These are phyloP conservation scores for Senecio squalidus DNA, from an alignment of 140 eudicot genomes.

Conservation along the genomic window DNA sequence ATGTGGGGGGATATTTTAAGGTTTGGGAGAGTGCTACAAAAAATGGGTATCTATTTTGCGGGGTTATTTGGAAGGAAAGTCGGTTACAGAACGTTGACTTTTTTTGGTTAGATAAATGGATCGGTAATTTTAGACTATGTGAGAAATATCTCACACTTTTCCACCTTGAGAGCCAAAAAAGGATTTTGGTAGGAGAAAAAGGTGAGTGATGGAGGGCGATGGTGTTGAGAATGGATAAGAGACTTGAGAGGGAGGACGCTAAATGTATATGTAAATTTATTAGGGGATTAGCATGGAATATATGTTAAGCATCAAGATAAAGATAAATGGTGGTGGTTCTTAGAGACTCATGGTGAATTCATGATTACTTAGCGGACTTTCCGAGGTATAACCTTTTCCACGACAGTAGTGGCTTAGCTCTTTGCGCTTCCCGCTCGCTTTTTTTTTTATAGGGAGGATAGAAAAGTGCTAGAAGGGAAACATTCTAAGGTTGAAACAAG, in stretches of 20 bases:
- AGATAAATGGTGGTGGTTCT: not conserved
- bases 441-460: too few species aligned
- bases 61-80: not conserved
- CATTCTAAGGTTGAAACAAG: too few species aligned
- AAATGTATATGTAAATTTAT: not conserved
- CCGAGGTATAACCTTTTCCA: slow-evolving; percentile 3
- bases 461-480: too few species aligned
- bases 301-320: not conserved
- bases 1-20: not conserved
- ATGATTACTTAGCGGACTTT: not conserved
- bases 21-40: not conserved
- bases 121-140: not conserved
- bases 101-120: not conserved
- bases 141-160: not conserved
- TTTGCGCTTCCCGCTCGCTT: not conserved
- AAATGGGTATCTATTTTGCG: not conserved
- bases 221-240: not conserved
- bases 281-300: not conserved
- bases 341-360: not conserved
- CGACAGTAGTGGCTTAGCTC: slow-evolving; percentile 6
- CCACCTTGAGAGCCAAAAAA: not conserved
- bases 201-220: not conserved
- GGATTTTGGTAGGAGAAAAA: not conserved
- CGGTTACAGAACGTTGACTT: not conserved
- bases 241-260: not conserved